These are phyloP conservation scores for Kwoniella botswanensis DNA, from an alignment of 768 basidiomycete species.

Conservation along the genomic window DNA sequence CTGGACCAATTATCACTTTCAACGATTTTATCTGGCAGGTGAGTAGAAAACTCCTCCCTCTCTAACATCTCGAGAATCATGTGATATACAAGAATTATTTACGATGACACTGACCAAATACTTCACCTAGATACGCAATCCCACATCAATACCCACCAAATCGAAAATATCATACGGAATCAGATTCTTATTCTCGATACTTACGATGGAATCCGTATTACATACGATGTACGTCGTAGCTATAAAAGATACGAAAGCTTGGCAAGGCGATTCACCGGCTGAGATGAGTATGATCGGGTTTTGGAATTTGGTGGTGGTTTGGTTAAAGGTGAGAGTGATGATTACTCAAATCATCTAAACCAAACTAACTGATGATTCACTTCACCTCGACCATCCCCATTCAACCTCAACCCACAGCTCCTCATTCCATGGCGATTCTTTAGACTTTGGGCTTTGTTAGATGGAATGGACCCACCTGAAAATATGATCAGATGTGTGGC, in stretches of 20 bases:
- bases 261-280: conserved; percentile 76
- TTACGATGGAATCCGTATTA: conserved; percentile 87
- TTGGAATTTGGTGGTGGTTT: conserved; percentile 94
- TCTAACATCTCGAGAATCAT: too few relatives aligned
- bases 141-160: conserved; percentile 62
- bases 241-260: conserved; percentile 75
- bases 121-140: conserved; percentile 66
- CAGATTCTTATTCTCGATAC: conserved; percentile 72
- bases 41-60: conserved; percentile 31
- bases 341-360: too few relatives aligned
- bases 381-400: too few relatives aligned
- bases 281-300: conserved; percentile 92
- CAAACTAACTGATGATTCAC: too few relatives aligned
- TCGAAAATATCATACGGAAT: conserved; percentile 65
- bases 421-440: conserved; percentile 96
- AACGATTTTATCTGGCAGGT: conserved; percentile 97
- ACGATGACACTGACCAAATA: neutral
- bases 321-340: conserved; percentile 78
- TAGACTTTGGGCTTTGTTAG: conserved; percentile 85
- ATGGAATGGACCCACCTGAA: conserved; percentile 91
- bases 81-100: too few relatives aligned
- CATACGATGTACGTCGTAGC: conserved; percentile 97
- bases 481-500: conserved; percentile 99
- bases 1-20: conserved; percentile 94
- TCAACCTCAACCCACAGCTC: conserved; percentile 63